These are phyloP conservation scores for Euryodendron excelsum DNA, from an alignment of 148 eudicot species.

Conservation along the genomic window DNA sequence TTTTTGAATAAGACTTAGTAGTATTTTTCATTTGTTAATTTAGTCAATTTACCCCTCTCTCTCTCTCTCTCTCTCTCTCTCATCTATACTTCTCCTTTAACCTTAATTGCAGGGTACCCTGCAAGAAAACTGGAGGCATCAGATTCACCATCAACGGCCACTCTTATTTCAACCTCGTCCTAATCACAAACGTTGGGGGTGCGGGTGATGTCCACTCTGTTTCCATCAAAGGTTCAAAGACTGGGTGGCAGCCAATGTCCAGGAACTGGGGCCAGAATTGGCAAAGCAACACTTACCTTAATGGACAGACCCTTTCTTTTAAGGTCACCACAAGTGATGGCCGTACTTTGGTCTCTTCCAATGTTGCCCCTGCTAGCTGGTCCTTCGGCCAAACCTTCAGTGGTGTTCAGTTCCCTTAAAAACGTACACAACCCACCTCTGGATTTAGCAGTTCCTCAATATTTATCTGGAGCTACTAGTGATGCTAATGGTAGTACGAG, in stretches of 20 bases:
- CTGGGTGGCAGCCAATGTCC: slow-evolving; percentile 66
- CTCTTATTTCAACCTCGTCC: slow-evolving; percentile 74
- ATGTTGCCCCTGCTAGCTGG: slow-evolving; percentile 68
- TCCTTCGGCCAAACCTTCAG: slow-evolving; percentile 64
- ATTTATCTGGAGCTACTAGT: neutral
- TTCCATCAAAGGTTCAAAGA: slow-evolving; percentile 63
- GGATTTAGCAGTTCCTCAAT: slow-evolving; percentile 5
- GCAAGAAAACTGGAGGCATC: slow-evolving; percentile 68
- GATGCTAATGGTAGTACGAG: neutral
- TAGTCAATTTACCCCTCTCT: no score
- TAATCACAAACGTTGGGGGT: slow-evolving; percentile 78
- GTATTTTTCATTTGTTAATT: no score
- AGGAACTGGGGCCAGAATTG: slow-evolving; percentile 87
- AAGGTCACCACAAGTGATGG: slow-evolving; percentile 74
- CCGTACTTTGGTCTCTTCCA: slow-evolving; percentile 44
- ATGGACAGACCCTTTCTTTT: slow-evolving; percentile 66
- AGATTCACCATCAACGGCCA: slow-evolving; percentile 80
- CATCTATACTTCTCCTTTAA: neutral
- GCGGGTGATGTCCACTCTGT: slow-evolving; percentile 74
- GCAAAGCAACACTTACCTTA: slow-evolving; percentile 63
- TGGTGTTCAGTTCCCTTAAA: slow-evolving; percentile 51
- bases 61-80: no score
- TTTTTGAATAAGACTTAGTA: no score
- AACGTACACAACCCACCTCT: neutral
- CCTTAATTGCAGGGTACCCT: slow-evolving; percentile 50